Evolutionary conservation across 768 basidiomycete species (phyloP).

Genomic region (Candolleomyces eurysporus): DNA sequence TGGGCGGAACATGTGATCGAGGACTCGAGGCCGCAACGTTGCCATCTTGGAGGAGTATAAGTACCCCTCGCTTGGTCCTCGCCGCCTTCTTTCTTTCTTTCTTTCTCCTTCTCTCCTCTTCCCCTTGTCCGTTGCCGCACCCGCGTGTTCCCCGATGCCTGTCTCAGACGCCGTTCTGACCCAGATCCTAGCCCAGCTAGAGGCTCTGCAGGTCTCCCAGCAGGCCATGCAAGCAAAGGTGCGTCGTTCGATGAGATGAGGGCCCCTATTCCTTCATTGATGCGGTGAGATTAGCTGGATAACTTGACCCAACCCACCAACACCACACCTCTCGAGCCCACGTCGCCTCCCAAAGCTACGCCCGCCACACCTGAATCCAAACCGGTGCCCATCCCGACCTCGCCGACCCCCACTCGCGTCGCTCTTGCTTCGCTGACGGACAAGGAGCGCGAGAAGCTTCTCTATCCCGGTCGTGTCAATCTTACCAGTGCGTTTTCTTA

Average conservation of each 20-base stretch:
- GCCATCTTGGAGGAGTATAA: too few relatives aligned
- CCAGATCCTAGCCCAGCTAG: conserved; percentile 72
- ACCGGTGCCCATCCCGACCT: conserved; percentile 14
- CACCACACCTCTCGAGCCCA: conserved; percentile 29
- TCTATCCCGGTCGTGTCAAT: conserved; percentile 83
- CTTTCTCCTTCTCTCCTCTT: conserved; percentile 1
- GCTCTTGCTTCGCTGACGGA: conserved; percentile 31
- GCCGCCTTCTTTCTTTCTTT: conserved; percentile 3
- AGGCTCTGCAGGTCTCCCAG: conserved; percentile 70
- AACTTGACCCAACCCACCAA: conserved; percentile 24
- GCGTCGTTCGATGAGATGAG: conserved; percentile 1
- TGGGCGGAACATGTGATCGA: too few relatives aligned
- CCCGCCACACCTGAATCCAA: not conserved
- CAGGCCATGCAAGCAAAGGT: conserved; percentile 82
- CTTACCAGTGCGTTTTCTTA: conserved; percentile 66
- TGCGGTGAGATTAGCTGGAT: conserved; percentile 40
- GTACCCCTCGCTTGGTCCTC: not conserved
- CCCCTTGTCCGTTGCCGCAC: not conserved
- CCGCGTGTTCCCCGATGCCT: conserved; percentile 27
- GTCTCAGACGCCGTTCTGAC: conserved; percentile 58
- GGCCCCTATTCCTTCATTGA: not conserved
- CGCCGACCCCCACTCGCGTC: conserved; percentile 7
- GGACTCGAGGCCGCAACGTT: too few relatives aligned
- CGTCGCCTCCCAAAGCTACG: conserved; percentile 24
- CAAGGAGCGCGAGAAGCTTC: conserved; percentile 65